Evolutionary conservation across 2,329 filamentous ascomycete genomes (phyloP).

Genomic region (Penicillium sp.): DNA sequence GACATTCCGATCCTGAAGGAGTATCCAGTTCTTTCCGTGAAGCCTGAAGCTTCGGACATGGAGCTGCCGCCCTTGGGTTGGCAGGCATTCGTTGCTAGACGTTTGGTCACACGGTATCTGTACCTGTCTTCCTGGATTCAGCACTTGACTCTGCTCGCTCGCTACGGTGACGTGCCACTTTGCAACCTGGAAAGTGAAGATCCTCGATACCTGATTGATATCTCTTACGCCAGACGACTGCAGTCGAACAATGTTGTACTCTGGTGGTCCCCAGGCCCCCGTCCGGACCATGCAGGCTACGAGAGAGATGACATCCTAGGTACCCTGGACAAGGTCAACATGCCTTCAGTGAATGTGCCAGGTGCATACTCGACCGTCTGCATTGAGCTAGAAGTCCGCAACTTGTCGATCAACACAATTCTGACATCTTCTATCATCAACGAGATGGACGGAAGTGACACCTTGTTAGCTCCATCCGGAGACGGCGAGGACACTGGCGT

Average conservation of each 20-base stretch:
- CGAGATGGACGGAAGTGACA: constrained; percentile 85
- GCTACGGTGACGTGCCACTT: constrained; percentile 90
- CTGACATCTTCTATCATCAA: constrained; percentile 95
- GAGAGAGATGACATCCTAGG: constrained; percentile 88
- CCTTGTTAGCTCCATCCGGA: constrained; percentile 78
- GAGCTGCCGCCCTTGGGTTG: constrained; percentile 89
- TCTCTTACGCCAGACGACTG: constrained; percentile 87
- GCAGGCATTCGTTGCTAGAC: constrained; percentile 85
- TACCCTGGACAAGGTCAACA: constrained; percentile 79
- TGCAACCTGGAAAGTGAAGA: constrained; percentile 96
- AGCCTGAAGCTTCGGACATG: constrained; percentile 80
- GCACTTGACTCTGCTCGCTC: constrained; percentile 81
- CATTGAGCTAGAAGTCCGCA: constrained; percentile 90
- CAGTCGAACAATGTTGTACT: constrained; percentile 91
- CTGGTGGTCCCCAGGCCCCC: constrained; percentile 90
- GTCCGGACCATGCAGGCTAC: constrained; percentile 92
- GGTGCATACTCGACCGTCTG: constrained; percentile 95
- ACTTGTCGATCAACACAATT: constrained; percentile 96
- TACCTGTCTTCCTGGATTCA: constrained; percentile 90
- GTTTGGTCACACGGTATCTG: constrained; percentile 85
- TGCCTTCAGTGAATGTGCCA: constrained; percentile 91
- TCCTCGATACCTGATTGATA: constrained; percentile 90
- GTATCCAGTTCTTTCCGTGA: constrained; percentile 78
- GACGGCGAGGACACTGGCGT: constrained; percentile 67
- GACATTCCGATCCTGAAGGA: constrained; percentile 83